Evolutionary conservation across 257 asterid species (phyloP), one percentile per base, ranked within the genome.

Genomic region (Haberlea rhodopensis): DNA sequence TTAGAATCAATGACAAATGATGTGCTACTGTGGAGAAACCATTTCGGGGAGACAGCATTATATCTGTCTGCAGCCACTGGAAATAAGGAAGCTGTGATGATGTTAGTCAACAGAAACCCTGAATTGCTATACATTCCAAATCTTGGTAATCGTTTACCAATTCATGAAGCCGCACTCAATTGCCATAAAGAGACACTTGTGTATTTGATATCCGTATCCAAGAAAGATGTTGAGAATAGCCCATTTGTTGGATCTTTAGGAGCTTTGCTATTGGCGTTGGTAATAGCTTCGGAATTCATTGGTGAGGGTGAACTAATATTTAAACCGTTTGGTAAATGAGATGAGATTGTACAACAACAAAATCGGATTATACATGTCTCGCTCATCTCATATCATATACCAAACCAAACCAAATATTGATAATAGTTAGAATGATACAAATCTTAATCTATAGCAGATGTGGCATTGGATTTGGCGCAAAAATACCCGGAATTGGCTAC

Each of bases 271-370:
- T 56, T 60, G 0, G 10, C 19, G 11, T 15, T 5, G 22, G 68
- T 53, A 16, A 69, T 69, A 31, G 74, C 53, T 22, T 61, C 73
- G 0, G 60, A 60, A 1, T 31, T 32, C 34, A 60, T 69, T n/a
- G 73, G 73, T 69, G 57, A 51, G 57, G 10, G 32, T 1, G 16
- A 2, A 53, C 19, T 2, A 21, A 18, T 3, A 27, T 28, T 26
- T n/a, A n/a, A n/a, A n/a, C n/a, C n/a, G n/a, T n/a, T n/a, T n/a
- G n/a, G n/a, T n/a, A n/a, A n/a, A n/a, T n/a, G n/a, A n/a, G n/a
- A n/a, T n/a, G n/a, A n/a, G n/a, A n/a, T n/a, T n/a, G n/a, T n/a
- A n/a, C n/a, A n/a, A n/a, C n/a, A n/a, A n/a, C n/a, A n/a, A n/a
- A n/a, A n/a, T n/a, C n/a, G n/a, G n/a, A n/a, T n/a, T n/a, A n/a